Evolutionary conservation across 164 flowering plant genomes (phyloP).

Genomic region (Echeveria elegans): DNA sequence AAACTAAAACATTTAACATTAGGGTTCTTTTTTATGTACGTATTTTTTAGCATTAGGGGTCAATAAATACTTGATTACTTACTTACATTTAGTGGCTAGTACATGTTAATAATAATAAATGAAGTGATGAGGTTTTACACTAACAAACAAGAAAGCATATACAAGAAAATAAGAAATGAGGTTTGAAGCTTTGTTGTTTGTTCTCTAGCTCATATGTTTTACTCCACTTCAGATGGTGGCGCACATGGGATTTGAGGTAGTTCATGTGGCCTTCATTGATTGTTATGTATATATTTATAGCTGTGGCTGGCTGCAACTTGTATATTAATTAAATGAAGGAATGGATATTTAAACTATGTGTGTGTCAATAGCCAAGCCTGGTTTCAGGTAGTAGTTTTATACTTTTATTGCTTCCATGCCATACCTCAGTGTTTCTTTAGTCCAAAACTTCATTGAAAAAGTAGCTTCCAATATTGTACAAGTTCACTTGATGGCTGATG

Average conservation of each 20-base stretch:
- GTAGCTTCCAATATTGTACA: not conserved
- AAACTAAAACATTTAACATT: no score
- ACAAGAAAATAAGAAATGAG: not conserved
- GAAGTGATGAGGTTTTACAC: no score
- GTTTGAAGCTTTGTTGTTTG: not conserved
- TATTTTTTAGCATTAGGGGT: no score
- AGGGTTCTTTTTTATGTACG: no score
- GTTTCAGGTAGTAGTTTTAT: not conserved
- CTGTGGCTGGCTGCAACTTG: not conserved
- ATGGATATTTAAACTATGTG: no score
- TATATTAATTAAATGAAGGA: not conserved
- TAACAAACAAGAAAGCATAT: not conserved
- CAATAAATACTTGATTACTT: no score
- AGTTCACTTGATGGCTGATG: not conserved
- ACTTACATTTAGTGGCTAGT: no score
- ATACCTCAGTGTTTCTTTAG: no score
- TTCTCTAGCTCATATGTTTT: not conserved
- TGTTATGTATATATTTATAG: no score
- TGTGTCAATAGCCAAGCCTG: not conserved
- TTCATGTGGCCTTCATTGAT: not conserved
- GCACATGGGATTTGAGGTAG: not conserved
- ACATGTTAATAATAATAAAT: no score
- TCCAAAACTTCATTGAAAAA: not conserved
- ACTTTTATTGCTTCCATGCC: not conserved
- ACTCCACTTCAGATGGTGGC: not conserved